Conservation (phyloP, 805 yeast species). For the Barnettozyma populi region DNA sequence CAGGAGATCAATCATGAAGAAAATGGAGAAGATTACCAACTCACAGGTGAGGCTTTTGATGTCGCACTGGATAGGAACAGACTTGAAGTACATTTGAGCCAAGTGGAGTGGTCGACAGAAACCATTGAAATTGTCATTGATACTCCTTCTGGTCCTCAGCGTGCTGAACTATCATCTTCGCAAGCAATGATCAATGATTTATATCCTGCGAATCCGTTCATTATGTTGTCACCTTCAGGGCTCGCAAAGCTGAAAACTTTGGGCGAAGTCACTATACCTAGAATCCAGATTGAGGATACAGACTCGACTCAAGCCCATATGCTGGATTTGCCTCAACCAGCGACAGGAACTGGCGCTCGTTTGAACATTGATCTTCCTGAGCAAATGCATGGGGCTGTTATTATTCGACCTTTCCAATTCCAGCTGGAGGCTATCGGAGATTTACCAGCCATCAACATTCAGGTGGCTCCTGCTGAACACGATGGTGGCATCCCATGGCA, state of each 20-base stretch:
- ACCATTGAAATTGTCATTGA: slow-evolving; percentile 14
- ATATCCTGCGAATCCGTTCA: slow-evolving; percentile 20
- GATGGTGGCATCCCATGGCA: background rate
- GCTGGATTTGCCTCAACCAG: background rate
- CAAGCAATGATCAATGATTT: slow-evolving; percentile 24
- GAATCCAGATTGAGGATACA: slow-evolving; percentile 5
- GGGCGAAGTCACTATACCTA: slow-evolving; percentile 18
- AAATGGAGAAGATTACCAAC: background rate
- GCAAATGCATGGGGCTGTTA: background rate
- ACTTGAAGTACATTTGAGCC: slow-evolving; percentile 18
- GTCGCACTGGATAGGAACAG: slow-evolving; percentile 17
- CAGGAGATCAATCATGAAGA: background rate
- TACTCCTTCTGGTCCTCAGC: slow-evolving; percentile 11
- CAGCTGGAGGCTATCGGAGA: background rate
- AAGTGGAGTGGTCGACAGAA: slow-evolving; percentile 6
- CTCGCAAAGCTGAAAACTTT: slow-evolving; percentile 17
- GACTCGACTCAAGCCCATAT: background rate
- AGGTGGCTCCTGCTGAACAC: background rate
- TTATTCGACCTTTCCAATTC: background rate
- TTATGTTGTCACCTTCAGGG: slow-evolving; percentile 26
- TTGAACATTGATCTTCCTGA: background rate
- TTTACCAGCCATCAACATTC: background rate
- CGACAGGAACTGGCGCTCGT: background rate
- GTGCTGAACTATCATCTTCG: slow-evolving; percentile 20
- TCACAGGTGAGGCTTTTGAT: background rate